phyloP scores from a whole-genome alignment of 1,284 basidiomycete species.

The Sanguinoderma infundibulare region DNA sequence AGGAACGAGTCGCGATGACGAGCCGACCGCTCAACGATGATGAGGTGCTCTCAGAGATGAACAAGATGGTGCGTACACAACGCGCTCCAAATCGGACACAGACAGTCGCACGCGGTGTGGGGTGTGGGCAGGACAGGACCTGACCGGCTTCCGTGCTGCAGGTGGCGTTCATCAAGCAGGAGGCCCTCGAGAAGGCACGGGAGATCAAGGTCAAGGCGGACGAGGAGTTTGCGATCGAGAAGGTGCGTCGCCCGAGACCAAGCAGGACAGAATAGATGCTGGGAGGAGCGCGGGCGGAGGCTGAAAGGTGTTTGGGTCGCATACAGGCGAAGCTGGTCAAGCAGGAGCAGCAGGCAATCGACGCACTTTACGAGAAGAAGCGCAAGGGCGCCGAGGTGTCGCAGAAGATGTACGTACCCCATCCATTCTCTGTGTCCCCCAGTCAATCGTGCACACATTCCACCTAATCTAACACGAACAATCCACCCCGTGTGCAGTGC shows the following conservation, averaged over 20 bases:
- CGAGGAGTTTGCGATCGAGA: constrained; percentile 97
- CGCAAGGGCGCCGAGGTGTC: constrained; percentile 89
- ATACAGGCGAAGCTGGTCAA: constrained; percentile 91
- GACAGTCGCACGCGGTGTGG: background rate
- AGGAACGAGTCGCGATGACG: constrained; percentile 46
- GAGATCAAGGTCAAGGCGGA: constrained; percentile 97
- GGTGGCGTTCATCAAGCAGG: constrained; percentile 97
- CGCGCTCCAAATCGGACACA: background rate
- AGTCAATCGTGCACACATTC: background rate
- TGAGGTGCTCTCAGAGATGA: constrained; percentile 96
- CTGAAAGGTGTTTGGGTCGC: constrained; percentile 1
- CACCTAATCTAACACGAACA: background rate
- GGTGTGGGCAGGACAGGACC: background rate
- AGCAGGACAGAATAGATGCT: background rate
- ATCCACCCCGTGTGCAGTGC: constrained; percentile 55
- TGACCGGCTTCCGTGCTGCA: constrained; percentile 37
- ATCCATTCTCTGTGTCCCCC: background rate
- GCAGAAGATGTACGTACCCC: constrained; percentile 87
- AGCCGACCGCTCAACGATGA: constrained; percentile 88
- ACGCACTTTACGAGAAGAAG: constrained; percentile 93
- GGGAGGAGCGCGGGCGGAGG: background rate
- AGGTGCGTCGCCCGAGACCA: constrained; percentile 55
- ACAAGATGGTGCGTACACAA: constrained; percentile 87
- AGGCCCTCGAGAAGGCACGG: constrained; percentile 94
- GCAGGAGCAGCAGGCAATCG: constrained; percentile 91